Evolutionary conservation across 1,284 basidiomycete species (phyloP), one percentile per base, ranked within the genome.

Genomic region (Neotropicomus parvogracilis): DNA sequence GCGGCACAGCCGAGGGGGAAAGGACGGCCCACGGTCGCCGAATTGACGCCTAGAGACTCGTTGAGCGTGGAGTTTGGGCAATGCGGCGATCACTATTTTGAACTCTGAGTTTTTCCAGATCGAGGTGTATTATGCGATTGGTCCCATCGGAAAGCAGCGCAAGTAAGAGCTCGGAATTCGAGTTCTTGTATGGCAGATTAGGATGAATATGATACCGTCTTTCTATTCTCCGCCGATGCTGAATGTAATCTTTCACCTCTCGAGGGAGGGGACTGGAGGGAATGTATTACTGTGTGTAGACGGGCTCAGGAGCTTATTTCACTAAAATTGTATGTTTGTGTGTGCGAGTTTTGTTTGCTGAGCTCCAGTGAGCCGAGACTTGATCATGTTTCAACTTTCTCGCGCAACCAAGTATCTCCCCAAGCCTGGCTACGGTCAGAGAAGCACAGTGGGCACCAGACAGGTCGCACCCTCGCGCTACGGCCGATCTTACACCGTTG

Each of bases 351-450:
- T n/a, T n/a, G n/a, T n/a, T n/a, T n/a, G n/a, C n/a, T n/a, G n/a
- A n/a, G n/a, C n/a, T n/a, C n/a, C n/a, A n/a, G n/a, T n/a, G n/a
- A n/a, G n/a, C n/a, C n/a, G n/a, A n/a, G n/a, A n/a, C n/a, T n/a
- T n/a, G 8, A 19, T 17, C 9, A 64, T 59, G 58, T 39, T 40
- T 39, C 35, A n/a, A n/a, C n/a, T 52, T n/a, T 32, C 49, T 19
- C 20, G 54, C 12, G 12, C 26, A 19, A 21, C 48, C 47, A 49
- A 40, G 42, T 37, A 14, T 12, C 11, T 34, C 9, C 50, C 42
- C 9, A 17, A 21, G 13, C n/a, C n/a, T 8, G 24, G 24, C 24
- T 8, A 31, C 12, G 39, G 36, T 31, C 45, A 40, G 31, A 35
- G 29, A 21, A 21, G 20, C 29, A n/a, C 24, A 3, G 4, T 32